These are phyloP conservation scores for Areca catechu DNA, from an alignment of 176 grass and related monocot species.

Conservation along the genomic window DNA sequence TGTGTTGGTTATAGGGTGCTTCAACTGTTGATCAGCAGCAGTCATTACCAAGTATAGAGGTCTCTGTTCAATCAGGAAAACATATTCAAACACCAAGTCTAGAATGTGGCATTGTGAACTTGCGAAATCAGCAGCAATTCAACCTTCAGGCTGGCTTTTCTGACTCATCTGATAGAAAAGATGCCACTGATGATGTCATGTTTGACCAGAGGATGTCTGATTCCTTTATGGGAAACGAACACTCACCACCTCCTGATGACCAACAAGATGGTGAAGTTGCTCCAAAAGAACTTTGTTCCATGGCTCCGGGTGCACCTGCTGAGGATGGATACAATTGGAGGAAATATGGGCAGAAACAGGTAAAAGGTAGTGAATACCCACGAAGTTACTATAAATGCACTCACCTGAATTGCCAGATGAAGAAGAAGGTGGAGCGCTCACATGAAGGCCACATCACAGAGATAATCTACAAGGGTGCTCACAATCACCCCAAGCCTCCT, in stretches of 20 bases:
- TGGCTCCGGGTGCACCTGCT: not conserved
- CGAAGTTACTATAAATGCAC: conserved; percentile 20
- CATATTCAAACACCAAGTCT: not conserved
- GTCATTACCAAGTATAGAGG: not conserved
- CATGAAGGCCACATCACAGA: conserved; percentile 11
- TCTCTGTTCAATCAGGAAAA: not conserved
- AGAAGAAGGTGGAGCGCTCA: conserved; percentile 15
- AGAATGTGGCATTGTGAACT: not conserved
- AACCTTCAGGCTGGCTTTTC: conserved; percentile 55
- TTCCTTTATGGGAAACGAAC: conserved; percentile 35
- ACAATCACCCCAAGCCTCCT: conserved; percentile 14
- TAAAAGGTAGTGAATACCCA: conserved; percentile 12
- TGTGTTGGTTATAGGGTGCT: not conserved
- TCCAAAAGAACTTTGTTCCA: conserved; percentile 2
- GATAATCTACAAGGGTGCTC: conserved; percentile 13
- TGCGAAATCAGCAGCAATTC: conserved; percentile 30
- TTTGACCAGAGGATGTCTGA: conserved; percentile 27
- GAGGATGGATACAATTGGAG: conserved; percentile 19
- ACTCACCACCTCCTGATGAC: conserved; percentile 24
- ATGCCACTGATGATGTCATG: conserved; percentile 20
- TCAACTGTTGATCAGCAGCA: not conserved
- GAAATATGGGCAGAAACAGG: conserved; percentile 16
- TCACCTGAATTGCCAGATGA: conserved; percentile 8
- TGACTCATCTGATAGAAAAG: conserved; percentile 21
- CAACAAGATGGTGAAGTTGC: conserved; percentile 8